Conservation (phyloP, 2,329 filamentous ascomycete genomes). For the Trichoderma sp. region DNA sequence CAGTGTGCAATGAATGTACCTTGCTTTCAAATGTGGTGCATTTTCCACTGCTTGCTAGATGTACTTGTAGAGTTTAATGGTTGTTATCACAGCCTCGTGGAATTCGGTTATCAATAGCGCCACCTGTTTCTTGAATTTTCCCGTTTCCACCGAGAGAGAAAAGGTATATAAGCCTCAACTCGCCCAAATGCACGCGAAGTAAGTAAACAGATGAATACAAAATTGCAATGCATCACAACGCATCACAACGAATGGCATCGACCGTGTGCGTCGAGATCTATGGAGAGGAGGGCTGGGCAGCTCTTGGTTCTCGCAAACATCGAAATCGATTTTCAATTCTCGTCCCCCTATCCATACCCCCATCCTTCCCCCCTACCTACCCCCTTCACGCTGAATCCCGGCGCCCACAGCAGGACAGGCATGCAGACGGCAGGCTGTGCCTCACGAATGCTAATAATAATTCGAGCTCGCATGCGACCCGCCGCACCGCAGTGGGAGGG, state of each 20-base stretch:
- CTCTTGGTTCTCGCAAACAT: background rate
- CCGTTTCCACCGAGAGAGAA: no score
- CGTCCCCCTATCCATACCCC: background rate
- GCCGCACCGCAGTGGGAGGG: background rate
- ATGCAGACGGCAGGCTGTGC: conserved; percentile 20
- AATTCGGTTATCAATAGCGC: background rate
- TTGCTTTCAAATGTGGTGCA: background rate
- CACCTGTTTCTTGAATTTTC: no score
- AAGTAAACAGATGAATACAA: no score
- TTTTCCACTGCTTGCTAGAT: background rate
- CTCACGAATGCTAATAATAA: conserved; percentile 26
- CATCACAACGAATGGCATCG: background rate
- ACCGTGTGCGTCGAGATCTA: background rate
- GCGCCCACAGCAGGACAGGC: background rate
- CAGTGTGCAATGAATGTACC: background rate
- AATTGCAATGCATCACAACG: no score
- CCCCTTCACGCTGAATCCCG: background rate
- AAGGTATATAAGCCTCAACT: no score
- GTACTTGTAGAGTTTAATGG: background rate
- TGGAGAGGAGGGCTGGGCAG: background rate
- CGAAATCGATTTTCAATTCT: background rate
- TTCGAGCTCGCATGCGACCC: background rate
- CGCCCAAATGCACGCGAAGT: no score
- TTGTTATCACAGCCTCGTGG: background rate
- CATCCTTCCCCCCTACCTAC: no score